Evolutionary conservation across 2,329 filamentous ascomycete genomes (phyloP), one percentile per base, ranked within the genome.

Genomic region (Arthroderma uncinatum): DNA sequence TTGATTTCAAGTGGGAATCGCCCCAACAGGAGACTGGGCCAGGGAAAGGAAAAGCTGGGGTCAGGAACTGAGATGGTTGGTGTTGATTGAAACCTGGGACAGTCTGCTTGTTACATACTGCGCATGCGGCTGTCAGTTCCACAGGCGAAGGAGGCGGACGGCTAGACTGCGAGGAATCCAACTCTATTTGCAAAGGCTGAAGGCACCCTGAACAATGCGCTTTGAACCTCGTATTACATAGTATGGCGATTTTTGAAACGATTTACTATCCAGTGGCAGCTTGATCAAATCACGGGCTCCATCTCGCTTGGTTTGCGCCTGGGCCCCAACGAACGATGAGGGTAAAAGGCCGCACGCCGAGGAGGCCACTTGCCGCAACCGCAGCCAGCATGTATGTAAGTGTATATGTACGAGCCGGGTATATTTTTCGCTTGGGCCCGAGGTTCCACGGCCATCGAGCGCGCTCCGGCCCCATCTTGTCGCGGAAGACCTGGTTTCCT

Each of bases 171-270:
- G 36, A 42, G 36, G 19, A 55, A 55, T 44, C 25, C 53, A 55
- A 55, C 53, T 55, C 36, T 53, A 53, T 37, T 37, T 53, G 33
- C 50, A 53, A 36, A 36, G 50, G 50, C 50, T 39, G 50, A 50
- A 50, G 47, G 47, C 34, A 37, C 34, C 34, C 34, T 37, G 34
- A n/a, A 8, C 21, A 30, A 50, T 50, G 47, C 47, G 47, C 47
- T 50, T 50, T 50, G 47, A 50, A 50, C 47, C 47, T 50, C 47
- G 47, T 50, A 50, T 50, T 50, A 50, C 47, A 25, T 50, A 50
- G 33, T 50, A 50, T 50, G 23, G 23, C 25, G 21, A 50, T 12
- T 25, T n/a, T 50, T 50, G 47, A 50, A 50, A 50, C 47, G 25
- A 50, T 16, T 50, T 30, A 25, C 47, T n/a, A 19, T 30, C 10